Evolutionary conservation across 768 basidiomycete species (phyloP), one percentile per base, ranked within the genome.

Genomic region (Heimioporus sp.): DNA sequence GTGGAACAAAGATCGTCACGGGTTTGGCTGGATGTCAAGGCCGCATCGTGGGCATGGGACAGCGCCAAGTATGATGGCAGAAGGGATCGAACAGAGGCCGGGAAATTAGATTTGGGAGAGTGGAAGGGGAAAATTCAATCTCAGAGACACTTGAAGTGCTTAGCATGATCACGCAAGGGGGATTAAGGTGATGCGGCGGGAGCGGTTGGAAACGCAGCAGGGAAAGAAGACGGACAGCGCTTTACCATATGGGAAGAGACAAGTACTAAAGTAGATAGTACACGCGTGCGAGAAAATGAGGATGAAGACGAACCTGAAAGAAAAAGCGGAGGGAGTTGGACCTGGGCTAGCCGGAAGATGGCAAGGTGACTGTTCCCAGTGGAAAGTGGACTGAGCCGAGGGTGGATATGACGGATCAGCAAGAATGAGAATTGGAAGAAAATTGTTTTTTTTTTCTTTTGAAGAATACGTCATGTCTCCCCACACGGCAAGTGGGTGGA

Each of bases 381-480:
- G 44, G 46, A 46, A 46, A 47, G 50, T 2, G n/a, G n/a, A n/a
- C n/a, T 41, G 32, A 57, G 40, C 24, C 16, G 36, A 48, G 40
- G 6, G 11, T 21, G 43, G 43, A 13, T 51, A 24, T 44, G 20
- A 51, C 46, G 55, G 50, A 52, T 61, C 51, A 49, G 30, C 24
- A 24, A 24, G n/a, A 5, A 24, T 24, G 24, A 24, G 24, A 24
- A 24, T 24, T 5, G 24, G 5, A 24, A 24, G 24, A 24, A 24
- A 24, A 24, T 24, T 3, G 3, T 24, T 24, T 5, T 24, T 24
- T 24, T 24, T 24, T 24, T 24, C 24, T 24, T 49, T 42, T 42
- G 48, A 31, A 45, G 5, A 47, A 52, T 58, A 62, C 61, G 61
- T 62, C 62, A 64, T 61, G 54, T 44, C 54, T 45, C 58, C 52